Conservation (phyloP, 345 rosid species). For the Alliaria petiolata region DNA sequence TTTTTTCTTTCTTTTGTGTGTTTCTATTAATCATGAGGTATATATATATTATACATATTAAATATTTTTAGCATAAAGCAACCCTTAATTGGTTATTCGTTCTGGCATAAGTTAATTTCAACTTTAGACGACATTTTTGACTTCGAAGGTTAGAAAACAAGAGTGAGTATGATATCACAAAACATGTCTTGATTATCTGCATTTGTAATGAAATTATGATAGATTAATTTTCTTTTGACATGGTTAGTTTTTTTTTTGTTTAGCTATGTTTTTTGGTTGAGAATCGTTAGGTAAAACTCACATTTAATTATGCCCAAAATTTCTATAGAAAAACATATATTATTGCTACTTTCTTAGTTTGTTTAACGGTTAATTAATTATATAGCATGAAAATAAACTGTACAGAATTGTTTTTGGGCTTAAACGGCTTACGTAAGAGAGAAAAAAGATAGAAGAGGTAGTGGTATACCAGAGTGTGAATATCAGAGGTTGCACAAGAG, state of each 20-base stretch:
- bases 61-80: slow-evolving; percentile 9
- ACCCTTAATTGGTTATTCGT: background rate
- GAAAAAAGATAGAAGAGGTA: too few species aligned
- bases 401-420: too few species aligned
- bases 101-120: slow-evolving; percentile 12
- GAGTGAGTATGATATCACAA: background rate
- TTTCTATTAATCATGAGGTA: slow-evolving; percentile 8
- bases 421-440: too few species aligned
- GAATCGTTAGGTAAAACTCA: background rate
- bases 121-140: slow-evolving; percentile 33
- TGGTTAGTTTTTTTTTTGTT: background rate
- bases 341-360: background rate
- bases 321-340: background rate
- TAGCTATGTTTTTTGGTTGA: background rate
- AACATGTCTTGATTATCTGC: slow-evolving; percentile 5
- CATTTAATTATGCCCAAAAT: background rate
- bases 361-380: too few species aligned
- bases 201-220: background rate
- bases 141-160: slow-evolving; percentile 10
- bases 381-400: too few species aligned
- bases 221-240: background rate
- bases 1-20: background rate
- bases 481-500: too few species aligned
- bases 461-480: too few species aligned
- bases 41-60: background rate